Evolutionary conservation across 805 yeast species (phyloP), one percentile per base, ranked within the genome.

Genomic region (Wickerhamomyces rabaulensis): DNA sequence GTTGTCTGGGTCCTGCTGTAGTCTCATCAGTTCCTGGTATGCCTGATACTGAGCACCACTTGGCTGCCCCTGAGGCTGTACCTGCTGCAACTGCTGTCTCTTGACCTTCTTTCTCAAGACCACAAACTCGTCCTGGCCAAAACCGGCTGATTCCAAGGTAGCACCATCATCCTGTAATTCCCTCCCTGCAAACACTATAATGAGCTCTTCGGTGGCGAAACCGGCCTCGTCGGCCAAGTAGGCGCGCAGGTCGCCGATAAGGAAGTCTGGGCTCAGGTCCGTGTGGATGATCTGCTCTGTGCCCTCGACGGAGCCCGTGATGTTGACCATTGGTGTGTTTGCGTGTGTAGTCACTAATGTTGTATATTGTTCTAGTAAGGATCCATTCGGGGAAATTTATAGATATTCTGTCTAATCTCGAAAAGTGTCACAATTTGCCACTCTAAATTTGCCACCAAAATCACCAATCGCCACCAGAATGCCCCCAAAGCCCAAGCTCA

Each of bases 241-340:
- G 0, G 92, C 95, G 49, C 78, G 73, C 53, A 91, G 74, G 61
- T 90, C 96, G 13, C 63, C 70, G 9, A 89, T 61, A 0, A 79
- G 61, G 70, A 89, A 74, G 13, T 82, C 84, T 1, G 68, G 76
- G 4, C 87, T 76, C 5, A 88, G 74, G 44, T 89, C 96, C 1
- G 87, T 45, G 2, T 69, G 64, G 10, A 57, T 40, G 9, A 57
- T 21, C 6, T 40, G 42, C 3, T 54, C 61, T 9, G 47, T 44
- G 29, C 43, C 39, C 22, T 53, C 56, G 13, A 57, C 41, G 0
- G 56, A 43, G 0, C 56, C 59, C 1, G 57, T 54, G 23, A 60
- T 35, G 16, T 16, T 33, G 36, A 33, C 36, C 36, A 33, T 29
- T 27, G 31, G 5, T 25, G 10, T 25, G n/a, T 12, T 15, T 27